A percentile compares a stretch with the other conserved stretches of the same genome.
Evolutionary conservation across 2,329 filamentous ascomycete species (phyloP).

Genomic region (Nothophoma quercina): DNA sequence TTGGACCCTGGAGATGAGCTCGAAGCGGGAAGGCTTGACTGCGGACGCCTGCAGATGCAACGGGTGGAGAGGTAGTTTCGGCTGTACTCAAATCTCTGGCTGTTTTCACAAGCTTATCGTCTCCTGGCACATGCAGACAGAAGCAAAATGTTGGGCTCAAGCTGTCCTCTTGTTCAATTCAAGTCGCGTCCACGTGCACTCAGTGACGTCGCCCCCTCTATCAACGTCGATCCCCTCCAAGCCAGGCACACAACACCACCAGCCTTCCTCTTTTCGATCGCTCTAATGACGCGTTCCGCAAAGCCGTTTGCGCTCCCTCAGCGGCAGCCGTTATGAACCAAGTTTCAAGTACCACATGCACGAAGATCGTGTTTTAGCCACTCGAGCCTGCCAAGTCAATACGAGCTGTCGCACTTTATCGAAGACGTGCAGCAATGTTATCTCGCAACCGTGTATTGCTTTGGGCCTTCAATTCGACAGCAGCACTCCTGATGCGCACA

Average conservation of each 20-base stretch:
- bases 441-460: too few species aligned
- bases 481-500: too few species aligned
- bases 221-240: slow-evolving; percentile 13
- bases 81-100: too few species aligned
- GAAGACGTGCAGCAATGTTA: neutral
- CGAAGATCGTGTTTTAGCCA: neutral
- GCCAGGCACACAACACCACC: slow-evolving; percentile 9
- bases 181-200: slow-evolving; percentile 10
- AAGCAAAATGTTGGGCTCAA: slow-evolving; percentile 11
- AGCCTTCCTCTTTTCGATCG: slow-evolving; percentile 12
- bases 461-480: neutral
- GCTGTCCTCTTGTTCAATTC: neutral
- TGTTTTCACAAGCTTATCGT: neutral
- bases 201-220: slow-evolving; percentile 7
- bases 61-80: neutral
- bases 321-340: slow-evolving; percentile 9
- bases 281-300: slow-evolving; percentile 15
- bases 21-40: neutral
- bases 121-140: neutral
- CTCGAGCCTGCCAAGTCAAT: neutral
- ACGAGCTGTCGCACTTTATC: neutral
- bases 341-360: slow-evolving; percentile 1
- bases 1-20: slow-evolving; percentile 7
- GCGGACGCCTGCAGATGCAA: slow-evolving; percentile 2
- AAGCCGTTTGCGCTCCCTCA: slow-evolving; percentile 1